These are phyloP conservation scores for Waltiozyma solani DNA, from an alignment of 1,139 yeast species.

Conservation along the genomic window DNA sequence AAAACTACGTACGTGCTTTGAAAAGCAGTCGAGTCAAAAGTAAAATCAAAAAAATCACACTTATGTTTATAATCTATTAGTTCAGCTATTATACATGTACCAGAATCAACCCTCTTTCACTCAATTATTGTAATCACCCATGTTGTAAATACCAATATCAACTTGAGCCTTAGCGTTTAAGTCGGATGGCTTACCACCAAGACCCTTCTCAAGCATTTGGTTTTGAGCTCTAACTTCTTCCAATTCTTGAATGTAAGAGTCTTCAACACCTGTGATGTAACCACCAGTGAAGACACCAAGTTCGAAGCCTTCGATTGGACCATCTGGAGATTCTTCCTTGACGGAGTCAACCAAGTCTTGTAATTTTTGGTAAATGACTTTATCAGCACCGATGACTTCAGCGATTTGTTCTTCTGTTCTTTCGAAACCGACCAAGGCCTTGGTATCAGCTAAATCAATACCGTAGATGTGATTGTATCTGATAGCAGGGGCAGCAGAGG, in stretches of 20 bases:
- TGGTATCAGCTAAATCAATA: conserved; percentile 92
- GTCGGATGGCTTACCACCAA: conserved; percentile 22
- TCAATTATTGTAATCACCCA: conserved; percentile 54
- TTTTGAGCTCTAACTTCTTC: conserved; percentile 79
- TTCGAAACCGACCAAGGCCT: conserved; percentile 84
- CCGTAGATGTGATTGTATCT: conserved; percentile 94
- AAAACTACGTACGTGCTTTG: too few relatives aligned
- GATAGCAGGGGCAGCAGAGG: conserved; percentile 96
- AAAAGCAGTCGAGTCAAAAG: too few relatives aligned
- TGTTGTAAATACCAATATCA: conserved; percentile 83
- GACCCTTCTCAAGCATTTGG: conserved; percentile 38
- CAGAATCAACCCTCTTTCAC: too few relatives aligned
- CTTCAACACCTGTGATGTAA: conserved; percentile 88
- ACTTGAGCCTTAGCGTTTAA: conserved; percentile 79
- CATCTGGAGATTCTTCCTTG: conserved; percentile 25
- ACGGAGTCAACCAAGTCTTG: conserved; percentile 80
- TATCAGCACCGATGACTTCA: conserved; percentile 80
- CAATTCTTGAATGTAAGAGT: conserved; percentile 68
- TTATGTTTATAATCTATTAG: too few relatives aligned
- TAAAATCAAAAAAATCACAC: too few relatives aligned
- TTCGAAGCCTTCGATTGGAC: conserved; percentile 56
- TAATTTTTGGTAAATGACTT: conserved; percentile 79
- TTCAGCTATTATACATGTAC: too few relatives aligned
- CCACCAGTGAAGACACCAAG: conserved; percentile 97
- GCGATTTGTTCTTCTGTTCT: conserved; percentile 69